phyloP scores from a whole-genome alignment of 768 basidiomycete species.

The Suillus occidentalis region DNA sequence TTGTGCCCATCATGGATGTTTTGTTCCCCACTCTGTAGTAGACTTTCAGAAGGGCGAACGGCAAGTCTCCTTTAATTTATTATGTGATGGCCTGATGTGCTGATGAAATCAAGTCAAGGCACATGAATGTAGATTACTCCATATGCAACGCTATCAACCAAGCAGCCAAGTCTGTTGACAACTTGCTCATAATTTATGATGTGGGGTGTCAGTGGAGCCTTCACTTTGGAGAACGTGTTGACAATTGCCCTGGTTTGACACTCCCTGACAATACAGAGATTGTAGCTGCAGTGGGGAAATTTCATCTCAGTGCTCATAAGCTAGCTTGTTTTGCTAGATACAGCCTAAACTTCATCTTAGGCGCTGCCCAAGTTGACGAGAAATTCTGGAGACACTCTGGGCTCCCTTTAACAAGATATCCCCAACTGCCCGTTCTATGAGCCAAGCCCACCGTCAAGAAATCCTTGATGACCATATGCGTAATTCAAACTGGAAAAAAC shows the following conservation, averaged over 20 bases:
- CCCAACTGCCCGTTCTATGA: not conserved
- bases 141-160: slow-evolving; percentile 20
- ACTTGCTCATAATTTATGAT: slow-evolving; percentile 27
- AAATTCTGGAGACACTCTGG: slow-evolving; percentile 36
- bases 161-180: slow-evolving; percentile 2
- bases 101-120: slow-evolving; percentile 11
- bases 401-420: slow-evolving; percentile 24
- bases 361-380: slow-evolving; percentile 25
- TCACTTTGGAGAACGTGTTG: slow-evolving; percentile 15
- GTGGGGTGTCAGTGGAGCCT: slow-evolving; percentile 29
- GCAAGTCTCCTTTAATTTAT: slow-evolving; percentile 11
- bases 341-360: slow-evolving; percentile 24
- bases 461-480: slow-evolving; percentile 31
- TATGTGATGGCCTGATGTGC: not conserved
- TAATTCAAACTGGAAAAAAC: slow-evolving; percentile 35
- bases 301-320: slow-evolving; percentile 31
- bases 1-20: slow-evolving; percentile 33
- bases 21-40: slow-evolving; percentile 28
- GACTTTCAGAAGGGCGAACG: slow-evolving; percentile 33
- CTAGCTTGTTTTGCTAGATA: slow-evolving; percentile 23
- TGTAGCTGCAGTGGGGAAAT: slow-evolving; percentile 15
- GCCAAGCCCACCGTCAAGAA: slow-evolving; percentile 16
- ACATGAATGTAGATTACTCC: slow-evolving; percentile 30
- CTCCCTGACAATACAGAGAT: slow-evolving; percentile 16
- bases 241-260: not conserved